A percentile compares a stretch with the other conserved stretches of the same genome.
Evolutionary conservation across 305 asterid species (phyloP).

Genomic region (Ruellia speciosa): DNA sequence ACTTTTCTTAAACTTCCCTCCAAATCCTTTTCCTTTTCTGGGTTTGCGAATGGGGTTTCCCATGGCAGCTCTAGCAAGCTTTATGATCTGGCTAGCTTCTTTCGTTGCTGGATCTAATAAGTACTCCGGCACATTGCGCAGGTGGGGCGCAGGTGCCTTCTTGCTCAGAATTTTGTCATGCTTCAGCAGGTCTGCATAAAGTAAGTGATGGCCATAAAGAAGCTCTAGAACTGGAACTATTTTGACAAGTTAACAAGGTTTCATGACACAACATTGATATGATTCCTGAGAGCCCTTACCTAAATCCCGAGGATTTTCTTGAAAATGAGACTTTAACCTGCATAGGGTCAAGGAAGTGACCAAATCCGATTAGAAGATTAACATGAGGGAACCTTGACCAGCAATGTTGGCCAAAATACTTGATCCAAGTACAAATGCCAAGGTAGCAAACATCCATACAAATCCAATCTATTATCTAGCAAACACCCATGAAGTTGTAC

Average conservation of each 20-base stretch:
- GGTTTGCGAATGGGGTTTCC: slow-evolving; percentile 41
- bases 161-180: slow-evolving; percentile 80
- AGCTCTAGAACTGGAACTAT: background rate
- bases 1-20: slow-evolving; percentile 55
- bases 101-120: slow-evolving; percentile 79
- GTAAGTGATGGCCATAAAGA: slow-evolving; percentile 17
- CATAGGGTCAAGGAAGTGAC: slow-evolving; percentile 11
- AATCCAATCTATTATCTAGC: too few relatives aligned
- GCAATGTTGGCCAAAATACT: slow-evolving; percentile 3
- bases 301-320: slow-evolving; percentile 83
- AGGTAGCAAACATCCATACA: too few relatives aligned
- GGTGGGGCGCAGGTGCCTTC: slow-evolving; percentile 68
- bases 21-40: slow-evolving; percentile 52
- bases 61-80: slow-evolving; percentile 94
- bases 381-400: background rate
- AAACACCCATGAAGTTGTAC: too few relatives aligned
- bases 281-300: slow-evolving; percentile 37
- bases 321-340: slow-evolving; percentile 91
- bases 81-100: slow-evolving; percentile 89
- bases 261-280: background rate
- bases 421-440: background rate
- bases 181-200: slow-evolving; percentile 65
- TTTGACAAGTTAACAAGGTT: background rate
- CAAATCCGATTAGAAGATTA: slow-evolving; percentile 12
- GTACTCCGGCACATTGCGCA: slow-evolving; percentile 80